phyloP scores from a whole-genome alignment of 352 stramenopile species.

The Pythium rhizo-oryzae region DNA sequence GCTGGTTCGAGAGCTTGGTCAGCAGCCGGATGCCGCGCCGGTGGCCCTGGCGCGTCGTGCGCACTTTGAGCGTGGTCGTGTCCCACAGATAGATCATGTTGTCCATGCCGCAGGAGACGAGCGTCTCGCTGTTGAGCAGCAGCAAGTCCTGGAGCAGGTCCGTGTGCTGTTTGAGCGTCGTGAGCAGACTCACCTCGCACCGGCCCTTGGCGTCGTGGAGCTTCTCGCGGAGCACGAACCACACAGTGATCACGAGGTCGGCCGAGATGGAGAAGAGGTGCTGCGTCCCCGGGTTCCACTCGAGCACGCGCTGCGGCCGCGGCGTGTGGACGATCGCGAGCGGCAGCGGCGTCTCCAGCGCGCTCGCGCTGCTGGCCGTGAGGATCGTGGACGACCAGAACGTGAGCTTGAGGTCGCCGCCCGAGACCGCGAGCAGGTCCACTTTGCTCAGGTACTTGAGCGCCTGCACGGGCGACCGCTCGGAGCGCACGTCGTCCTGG shows the following conservation, averaged over 20 bases:
- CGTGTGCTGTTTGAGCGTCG: slow-evolving; percentile 66
- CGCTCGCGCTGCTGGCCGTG: slow-evolving; percentile 61
- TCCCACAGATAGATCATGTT: slow-evolving; percentile 78
- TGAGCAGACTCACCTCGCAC: slow-evolving; percentile 56
- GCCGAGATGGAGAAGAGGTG: slow-evolving; percentile 77
- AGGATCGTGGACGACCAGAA: slow-evolving; percentile 72
- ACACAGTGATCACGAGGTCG: slow-evolving; percentile 72
- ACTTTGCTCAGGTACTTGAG: slow-evolving; percentile 65
- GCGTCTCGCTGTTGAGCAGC: slow-evolving; percentile 66
- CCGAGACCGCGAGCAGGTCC: slow-evolving; percentile 71
- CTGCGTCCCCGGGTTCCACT: slow-evolving; percentile 58
- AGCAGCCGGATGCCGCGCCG: slow-evolving; percentile 64
- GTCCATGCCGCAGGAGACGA: slow-evolving; percentile 81
- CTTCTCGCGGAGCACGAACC: slow-evolving; percentile 45
- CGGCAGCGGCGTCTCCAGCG: slow-evolving; percentile 61
- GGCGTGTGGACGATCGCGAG: slow-evolving; percentile 69
- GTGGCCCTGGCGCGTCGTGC: slow-evolving; percentile 55
- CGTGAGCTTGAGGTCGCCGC: slow-evolving; percentile 75
- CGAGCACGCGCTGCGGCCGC: slow-evolving; percentile 67
- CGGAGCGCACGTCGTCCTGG: slow-evolving; percentile 74
- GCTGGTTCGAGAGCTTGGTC: slow-evolving; percentile 57
- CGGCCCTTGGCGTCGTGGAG: slow-evolving; percentile 36
- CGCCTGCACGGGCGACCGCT: slow-evolving; percentile 74
- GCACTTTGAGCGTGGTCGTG: slow-evolving; percentile 47
- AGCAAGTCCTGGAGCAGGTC: slow-evolving; percentile 77